These are phyloP conservation scores for Exophiala calicioides DNA, from an alignment of 2,329 filamentous ascomycete genomes.

Conservation along the genomic window DNA sequence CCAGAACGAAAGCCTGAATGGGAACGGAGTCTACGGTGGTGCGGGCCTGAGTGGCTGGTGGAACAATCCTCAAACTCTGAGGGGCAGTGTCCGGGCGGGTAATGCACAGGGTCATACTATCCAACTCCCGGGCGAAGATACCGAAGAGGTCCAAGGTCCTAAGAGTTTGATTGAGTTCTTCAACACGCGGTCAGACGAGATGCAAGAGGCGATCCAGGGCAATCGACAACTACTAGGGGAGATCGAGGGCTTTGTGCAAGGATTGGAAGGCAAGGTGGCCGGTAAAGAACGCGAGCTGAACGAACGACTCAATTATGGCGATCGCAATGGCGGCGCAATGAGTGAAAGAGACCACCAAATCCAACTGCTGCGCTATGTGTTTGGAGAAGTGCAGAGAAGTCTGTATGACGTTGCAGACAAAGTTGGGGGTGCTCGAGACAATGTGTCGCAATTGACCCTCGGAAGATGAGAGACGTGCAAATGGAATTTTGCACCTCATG, in stretches of 20 bases:
- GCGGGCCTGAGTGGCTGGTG: constrained; percentile 33
- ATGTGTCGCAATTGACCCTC: constrained; percentile 57
- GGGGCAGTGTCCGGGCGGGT: constrained; percentile 36
- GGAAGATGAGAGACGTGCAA: constrained; percentile 34
- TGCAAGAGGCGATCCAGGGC: constrained; percentile 58
- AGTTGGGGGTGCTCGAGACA: constrained; percentile 61
- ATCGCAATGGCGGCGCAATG: constrained; percentile 41
- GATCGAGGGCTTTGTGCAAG: constrained; percentile 65
- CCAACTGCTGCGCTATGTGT: constrained; percentile 50
- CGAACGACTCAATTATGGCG: constrained; percentile 61
- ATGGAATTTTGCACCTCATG: too few relatives aligned
- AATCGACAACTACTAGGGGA: constrained; percentile 63
- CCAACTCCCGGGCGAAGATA: constrained; percentile 50
- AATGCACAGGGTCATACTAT: constrained; percentile 42
- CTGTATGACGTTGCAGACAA: constrained; percentile 64
- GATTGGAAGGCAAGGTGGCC: constrained; percentile 57
- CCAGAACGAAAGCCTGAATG: constrained; percentile 26
- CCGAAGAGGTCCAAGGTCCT: constrained; percentile 48
- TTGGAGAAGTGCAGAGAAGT: constrained; percentile 66
- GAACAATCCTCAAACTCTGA: constrained; percentile 34
- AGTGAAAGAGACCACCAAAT: constrained; percentile 48
- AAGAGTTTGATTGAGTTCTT: constrained; percentile 66
- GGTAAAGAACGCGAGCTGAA: constrained; percentile 44
- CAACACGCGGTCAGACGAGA: constrained; percentile 62
- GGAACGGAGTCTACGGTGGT: constrained; percentile 24